phyloP scores from a whole-genome alignment of 805 yeast species.

The Ogataea paraovalis region DNA sequence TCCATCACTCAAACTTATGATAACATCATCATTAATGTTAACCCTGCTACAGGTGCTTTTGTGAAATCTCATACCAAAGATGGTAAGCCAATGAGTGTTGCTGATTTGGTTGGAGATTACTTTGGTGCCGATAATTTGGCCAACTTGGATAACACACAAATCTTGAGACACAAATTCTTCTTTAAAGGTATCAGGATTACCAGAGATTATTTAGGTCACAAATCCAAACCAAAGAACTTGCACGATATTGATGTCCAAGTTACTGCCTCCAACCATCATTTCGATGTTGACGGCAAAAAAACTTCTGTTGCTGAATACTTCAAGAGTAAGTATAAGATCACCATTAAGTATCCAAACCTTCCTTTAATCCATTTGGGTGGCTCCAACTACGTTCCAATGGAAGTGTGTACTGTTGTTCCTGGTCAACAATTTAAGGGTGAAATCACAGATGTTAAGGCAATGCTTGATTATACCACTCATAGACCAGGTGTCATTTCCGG shows the following conservation, averaged over 20 bases:
- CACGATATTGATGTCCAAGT: constrained; percentile 17
- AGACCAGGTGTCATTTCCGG: constrained; percentile 28
- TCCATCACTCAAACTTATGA: constrained; percentile 28
- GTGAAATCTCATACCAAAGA: constrained; percentile 23
- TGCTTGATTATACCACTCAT: constrained; percentile 27
- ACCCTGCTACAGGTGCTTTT: constrained; percentile 28
- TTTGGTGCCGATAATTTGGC: constrained; percentile 7
- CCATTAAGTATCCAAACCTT: constrained; percentile 23
- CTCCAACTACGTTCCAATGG: constrained; percentile 27
- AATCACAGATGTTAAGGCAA: constrained; percentile 25
- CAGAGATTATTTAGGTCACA: constrained; percentile 20
- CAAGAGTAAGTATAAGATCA: constrained; percentile 20
- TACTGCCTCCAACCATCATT: constrained; percentile 20
- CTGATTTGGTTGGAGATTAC: constrained; percentile 24
- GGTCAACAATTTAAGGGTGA: constrained; percentile 31
- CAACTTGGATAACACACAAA: not conserved
- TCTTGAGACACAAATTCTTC: constrained; percentile 14
- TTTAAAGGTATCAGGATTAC: constrained; percentile 23
- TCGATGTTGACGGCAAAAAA: constrained; percentile 21
- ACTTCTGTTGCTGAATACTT: constrained; percentile 27
- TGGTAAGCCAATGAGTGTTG: constrained; percentile 24
- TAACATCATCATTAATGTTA: constrained; percentile 25
- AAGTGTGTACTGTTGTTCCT: constrained; percentile 22
- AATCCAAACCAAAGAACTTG: constrained; percentile 23
- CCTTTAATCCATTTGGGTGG: constrained; percentile 28